Evolutionary conservation across 495 filamentous ascomycete genomes (phyloP).

Genomic region (Aspergillus panamensis): DNA sequence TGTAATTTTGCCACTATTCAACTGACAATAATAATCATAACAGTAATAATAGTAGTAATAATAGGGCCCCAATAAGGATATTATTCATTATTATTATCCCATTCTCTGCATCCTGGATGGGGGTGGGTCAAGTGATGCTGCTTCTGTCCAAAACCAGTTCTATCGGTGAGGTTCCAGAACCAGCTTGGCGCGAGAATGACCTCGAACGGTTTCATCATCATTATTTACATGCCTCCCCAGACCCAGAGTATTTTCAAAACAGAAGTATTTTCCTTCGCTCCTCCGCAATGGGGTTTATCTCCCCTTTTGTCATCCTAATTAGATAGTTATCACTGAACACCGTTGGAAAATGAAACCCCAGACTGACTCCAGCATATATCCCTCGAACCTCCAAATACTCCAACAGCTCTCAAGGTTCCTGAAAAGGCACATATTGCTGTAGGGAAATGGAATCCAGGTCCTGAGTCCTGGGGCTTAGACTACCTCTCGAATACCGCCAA

Average conservation of each 20-base stretch:
- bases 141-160: conserved; percentile 10
- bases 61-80: neutral
- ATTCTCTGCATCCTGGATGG: neutral
- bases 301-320: neutral
- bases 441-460: too few relatives aligned
- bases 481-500: conserved; percentile 2
- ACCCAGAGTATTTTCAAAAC: neutral
- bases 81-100: too few relatives aligned
- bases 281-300: conserved; percentile 7
- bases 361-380: too few relatives aligned
- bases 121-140: conserved; percentile 1
- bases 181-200: conserved; percentile 5
- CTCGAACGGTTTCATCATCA: neutral
- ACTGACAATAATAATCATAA: too few relatives aligned
- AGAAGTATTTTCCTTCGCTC: neutral
- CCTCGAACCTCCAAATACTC: too few relatives aligned
- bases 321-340: too few relatives aligned
- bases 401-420: too few relatives aligned
- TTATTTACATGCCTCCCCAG: conserved; percentile 4
- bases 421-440: too few relatives aligned
- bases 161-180: conserved; percentile 13
- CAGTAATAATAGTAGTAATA: neutral
- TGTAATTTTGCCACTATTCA: too few relatives aligned
- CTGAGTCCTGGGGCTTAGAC: neutral
- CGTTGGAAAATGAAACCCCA: too few relatives aligned